Conservation (phyloP, 2,329 filamentous ascomycete genomes). For the Teratosphaeria epicoccoides region DNA sequence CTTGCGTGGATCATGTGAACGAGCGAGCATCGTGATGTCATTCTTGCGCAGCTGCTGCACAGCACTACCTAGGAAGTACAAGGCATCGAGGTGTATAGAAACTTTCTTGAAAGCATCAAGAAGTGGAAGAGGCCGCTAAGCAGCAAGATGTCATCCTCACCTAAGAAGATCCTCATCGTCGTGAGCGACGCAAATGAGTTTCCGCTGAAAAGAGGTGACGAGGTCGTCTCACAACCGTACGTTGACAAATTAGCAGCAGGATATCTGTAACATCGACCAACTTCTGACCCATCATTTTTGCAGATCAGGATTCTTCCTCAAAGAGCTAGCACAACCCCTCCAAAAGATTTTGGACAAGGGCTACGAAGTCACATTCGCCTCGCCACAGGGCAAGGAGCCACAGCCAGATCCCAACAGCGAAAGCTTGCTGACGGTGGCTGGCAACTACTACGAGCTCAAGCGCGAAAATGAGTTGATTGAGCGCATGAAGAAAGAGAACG, state of each 20-base stretch:
- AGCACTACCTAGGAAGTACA: background rate
- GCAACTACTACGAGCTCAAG: constrained; percentile 36
- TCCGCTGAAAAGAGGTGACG: background rate
- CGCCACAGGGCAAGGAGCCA: constrained; percentile 33
- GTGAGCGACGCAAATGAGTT: background rate
- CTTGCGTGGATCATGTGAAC: background rate
- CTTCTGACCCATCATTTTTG: no score
- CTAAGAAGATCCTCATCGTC: background rate
- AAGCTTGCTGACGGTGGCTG: constrained; percentile 33
- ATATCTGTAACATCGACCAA: no score
- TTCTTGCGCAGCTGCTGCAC: background rate
- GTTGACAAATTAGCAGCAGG: no score
- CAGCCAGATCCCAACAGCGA: constrained; percentile 34
- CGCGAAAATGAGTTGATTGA: constrained; percentile 33
- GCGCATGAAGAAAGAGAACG: constrained; percentile 37
- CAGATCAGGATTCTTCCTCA: constrained; percentile 18
- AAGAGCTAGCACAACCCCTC: constrained; percentile 31
- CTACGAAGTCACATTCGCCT: constrained; percentile 38
- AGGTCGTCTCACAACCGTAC: background rate
- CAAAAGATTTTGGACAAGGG: constrained; percentile 27
- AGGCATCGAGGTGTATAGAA: background rate
- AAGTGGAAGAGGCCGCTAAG: background rate
- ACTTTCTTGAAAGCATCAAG: background rate
- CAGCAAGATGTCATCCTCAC: background rate
- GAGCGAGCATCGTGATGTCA: background rate